A percentile compares a stretch with the other conserved stretches of the same genome.
Conservation (phyloP, 2,329 filamentous ascomycete species). For the Fusarium sp. region DNA sequence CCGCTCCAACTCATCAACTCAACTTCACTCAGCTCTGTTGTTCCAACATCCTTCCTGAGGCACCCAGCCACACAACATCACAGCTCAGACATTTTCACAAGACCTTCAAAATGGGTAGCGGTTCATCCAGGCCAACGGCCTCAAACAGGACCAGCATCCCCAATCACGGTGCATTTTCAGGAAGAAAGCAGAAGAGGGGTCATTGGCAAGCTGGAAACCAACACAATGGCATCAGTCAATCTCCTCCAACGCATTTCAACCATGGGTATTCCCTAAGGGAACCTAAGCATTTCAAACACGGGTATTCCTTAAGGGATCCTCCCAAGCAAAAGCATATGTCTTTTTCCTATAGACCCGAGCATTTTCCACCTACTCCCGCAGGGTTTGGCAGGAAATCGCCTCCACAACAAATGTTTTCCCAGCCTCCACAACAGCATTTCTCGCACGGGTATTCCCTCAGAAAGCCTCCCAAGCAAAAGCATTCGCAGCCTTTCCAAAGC, state of each 20-base stretch:
- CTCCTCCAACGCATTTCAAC: not conserved
- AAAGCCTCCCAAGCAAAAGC: no score
- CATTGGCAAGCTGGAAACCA: not conserved
- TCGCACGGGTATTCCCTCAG: not conserved
- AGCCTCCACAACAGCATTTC: not conserved
- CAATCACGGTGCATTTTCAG: no score
- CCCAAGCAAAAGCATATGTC: not conserved
- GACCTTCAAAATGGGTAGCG: not conserved
- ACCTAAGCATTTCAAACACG: not conserved
- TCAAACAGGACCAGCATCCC: no score
- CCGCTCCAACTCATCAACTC: not conserved
- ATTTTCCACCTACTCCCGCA: no score
- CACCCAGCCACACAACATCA: not conserved
- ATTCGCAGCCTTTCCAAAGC: no score
- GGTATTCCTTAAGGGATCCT: not conserved
- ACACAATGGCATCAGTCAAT: not conserved
- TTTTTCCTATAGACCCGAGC: no score
- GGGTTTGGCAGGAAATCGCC: not conserved
- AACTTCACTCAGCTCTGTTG: not conserved
- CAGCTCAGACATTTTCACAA: not conserved
- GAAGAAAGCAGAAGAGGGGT: no score
- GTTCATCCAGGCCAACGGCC: not conserved
- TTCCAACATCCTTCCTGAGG: not conserved
- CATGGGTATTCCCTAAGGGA: not conserved
- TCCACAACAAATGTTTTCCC: not conserved